These are phyloP conservation scores for Vanrija pseudolonga DNA, from an alignment of 1,284 basidiomycete genomes.

Conservation along the genomic window DNA sequence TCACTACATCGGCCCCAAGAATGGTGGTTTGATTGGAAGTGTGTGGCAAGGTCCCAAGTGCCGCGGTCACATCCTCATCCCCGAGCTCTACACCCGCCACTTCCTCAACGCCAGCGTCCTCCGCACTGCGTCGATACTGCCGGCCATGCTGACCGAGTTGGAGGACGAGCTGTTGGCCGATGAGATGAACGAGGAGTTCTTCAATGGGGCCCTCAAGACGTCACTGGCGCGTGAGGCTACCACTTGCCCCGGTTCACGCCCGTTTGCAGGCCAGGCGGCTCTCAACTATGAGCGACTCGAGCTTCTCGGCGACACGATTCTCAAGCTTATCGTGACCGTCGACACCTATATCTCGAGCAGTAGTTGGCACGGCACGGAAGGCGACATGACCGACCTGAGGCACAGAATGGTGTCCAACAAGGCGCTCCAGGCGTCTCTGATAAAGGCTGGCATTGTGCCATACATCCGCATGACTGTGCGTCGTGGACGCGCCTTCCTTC, in stretches of 20 bases:
- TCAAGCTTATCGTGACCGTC: slow-evolving; percentile 30
- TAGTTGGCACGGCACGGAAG: slow-evolving; percentile 3
- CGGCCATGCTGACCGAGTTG: slow-evolving; percentile 17
- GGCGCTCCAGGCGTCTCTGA: slow-evolving; percentile 17
- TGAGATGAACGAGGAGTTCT: slow-evolving; percentile 19
- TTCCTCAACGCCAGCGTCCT: slow-evolving; percentile 25
- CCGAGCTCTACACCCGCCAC: slow-evolving; percentile 23
- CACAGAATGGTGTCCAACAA: slow-evolving; percentile 31
- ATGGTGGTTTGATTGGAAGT: slow-evolving; percentile 22
- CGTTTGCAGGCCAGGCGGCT: background rate
- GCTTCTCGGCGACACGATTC: slow-evolving; percentile 40
- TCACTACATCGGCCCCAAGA: slow-evolving; percentile 8
- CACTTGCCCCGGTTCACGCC: slow-evolving; percentile 14
- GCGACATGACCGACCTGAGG: slow-evolving; percentile 16
- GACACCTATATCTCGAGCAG: slow-evolving; percentile 14
- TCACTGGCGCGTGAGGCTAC: slow-evolving; percentile 23
- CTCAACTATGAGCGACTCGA: slow-evolving; percentile 40
- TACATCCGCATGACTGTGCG: slow-evolving; percentile 26
- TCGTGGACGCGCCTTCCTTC: slow-evolving; percentile 25
- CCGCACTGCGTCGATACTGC: slow-evolving; percentile 25
- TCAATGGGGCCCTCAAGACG: slow-evolving; percentile 5
- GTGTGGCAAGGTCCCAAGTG: background rate
- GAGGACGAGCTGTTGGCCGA: slow-evolving; percentile 29
- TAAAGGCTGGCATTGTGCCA: slow-evolving; percentile 24
- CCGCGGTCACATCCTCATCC: slow-evolving; percentile 8